Base-by-base conservation (phyloP, 2,329 filamentous ascomycete species). In the Talaromyces albobiverticillius region DNA sequence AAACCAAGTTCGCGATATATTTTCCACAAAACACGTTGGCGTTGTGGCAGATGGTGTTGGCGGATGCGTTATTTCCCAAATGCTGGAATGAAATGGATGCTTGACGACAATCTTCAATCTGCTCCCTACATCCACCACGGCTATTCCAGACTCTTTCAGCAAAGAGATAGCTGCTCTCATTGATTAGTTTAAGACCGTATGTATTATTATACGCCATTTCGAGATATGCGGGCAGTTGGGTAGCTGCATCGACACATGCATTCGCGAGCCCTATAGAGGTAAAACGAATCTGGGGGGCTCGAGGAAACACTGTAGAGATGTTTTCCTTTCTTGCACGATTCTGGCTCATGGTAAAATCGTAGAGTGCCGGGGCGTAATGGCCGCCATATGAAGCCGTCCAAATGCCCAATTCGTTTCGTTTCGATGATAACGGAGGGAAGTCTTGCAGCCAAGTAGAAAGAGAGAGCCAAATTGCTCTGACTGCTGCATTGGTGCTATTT, bases 201-300 rank as follows among this genome's bases (percentile, higher is more conserved):
- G 80, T 82, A 57, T 84, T 84, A 65, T 83, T 80, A 64, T 76
- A 79, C 0, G 81, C 75, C 60, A 82, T 78, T 2, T 76, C 66
- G 1, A 77, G 74, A 59, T 80, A 82, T 25, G 68, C 71, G 0
- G 74, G 74, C 54, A 71, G 71, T 61, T 81, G 76, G 1, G 77
- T 70, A 3, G 75, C 69, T 18, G 76, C 67, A 59, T 83, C 81
- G 23, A 82, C 69, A 57, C 79, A 82, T 29, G 79, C 80, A 54
- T 83, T 83, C 55, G 82, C 77, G 56, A 84, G 79, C 0, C 81
- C 72, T 1, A 83, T 64, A 0, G 29, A 6, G 9, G 4, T 11
- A 31, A 80, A 81, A 56, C 82, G 78, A 3, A 82, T 31, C 5
- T 11, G 4, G 3, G n/a, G n/a, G n/a, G n/a, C n/a, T n/a, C n/a